Evolutionary conservation across 2,329 filamentous ascomycete species (phyloP), one percentile per base, ranked within the genome.

Genomic region (Saccharata proteae): DNA sequence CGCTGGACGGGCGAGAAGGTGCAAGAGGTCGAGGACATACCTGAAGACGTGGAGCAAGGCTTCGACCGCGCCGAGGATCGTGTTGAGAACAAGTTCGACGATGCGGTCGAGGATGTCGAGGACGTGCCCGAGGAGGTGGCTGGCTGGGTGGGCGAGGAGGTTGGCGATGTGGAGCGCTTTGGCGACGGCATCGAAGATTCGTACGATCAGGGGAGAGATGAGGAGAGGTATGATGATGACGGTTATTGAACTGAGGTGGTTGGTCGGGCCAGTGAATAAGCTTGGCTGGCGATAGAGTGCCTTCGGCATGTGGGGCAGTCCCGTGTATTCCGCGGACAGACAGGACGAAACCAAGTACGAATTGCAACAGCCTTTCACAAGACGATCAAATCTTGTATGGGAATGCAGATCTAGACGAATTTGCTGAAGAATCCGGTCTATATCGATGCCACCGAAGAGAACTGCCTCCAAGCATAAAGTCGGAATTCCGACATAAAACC

Each of bases 111-210:
- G 3, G 44, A 48, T 26, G 50, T 57, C 8, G 47, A 53, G 34
- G 41, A 56, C 23, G 33, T 48, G 23, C 54, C 54, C 3, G 49
- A 55, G 32, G 42, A 55, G 19, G 44, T 55, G n/a, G 54, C 57
- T 9, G 48, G 43, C 29, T 58, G 52, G 47, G 46, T 46, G 6
- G 62, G 61, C 2, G 45, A 56, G 16, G 51, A 54, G 32, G 59
- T 61, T 4, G 62, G 60, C 5, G 47, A 49, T 25, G 58, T 63
- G 4, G 59, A 64, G 44, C 36, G 50, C 19, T 37, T 39, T 23
- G 37, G 30, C 4, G 34, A 39, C 12, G 28, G 26, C 4, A 34
- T 39, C 5, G 32, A 36, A 14, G n/a, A n/a, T n/a, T n/a, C n/a
- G n/a, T n/a, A n/a, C 12, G 20, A 10, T 35, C 18, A 17, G 33